A percentile compares a stretch with the other conserved stretches of the same genome.
Evolutionary conservation across 371 early-diverging fungal genomes (phyloP).

Genomic region (Choanephora cucurbitarum): DNA sequence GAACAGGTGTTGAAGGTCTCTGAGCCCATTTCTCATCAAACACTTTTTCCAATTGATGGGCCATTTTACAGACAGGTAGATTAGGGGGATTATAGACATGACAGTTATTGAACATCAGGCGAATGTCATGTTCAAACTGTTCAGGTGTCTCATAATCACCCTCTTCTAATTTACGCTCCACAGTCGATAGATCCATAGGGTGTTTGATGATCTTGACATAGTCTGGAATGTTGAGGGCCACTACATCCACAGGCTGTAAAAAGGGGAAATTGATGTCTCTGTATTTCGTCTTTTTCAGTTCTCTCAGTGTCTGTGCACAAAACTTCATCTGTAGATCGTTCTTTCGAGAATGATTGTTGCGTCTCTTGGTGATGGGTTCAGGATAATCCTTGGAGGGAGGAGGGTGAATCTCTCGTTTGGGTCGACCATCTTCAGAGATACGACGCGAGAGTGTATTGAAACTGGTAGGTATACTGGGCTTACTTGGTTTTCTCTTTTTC

Average conservation of each 20-base stretch:
- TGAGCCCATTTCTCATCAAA: constrained; percentile 89
- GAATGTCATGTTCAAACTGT: constrained; percentile 86
- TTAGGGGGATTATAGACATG: constrained; percentile 90
- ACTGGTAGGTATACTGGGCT: constrained; percentile 5
- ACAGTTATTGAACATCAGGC: constrained; percentile 93
- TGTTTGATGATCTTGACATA: constrained; percentile 92
- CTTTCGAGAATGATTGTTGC: constrained; percentile 49
- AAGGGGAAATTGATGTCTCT: constrained; percentile 79
- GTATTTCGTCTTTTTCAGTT: constrained; percentile 78
- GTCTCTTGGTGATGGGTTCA: constrained; percentile 42
- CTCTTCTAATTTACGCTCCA: constrained; percentile 81
- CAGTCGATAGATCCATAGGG: constrained; percentile 98
- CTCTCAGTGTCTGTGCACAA: constrained; percentile 71
- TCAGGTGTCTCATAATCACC: constrained; percentile 72
- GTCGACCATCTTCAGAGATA: constrained; percentile 58
- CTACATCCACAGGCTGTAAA: constrained; percentile 91
- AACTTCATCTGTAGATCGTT: constrained; percentile 69
- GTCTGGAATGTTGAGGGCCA: constrained; percentile 89
- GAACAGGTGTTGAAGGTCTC: constrained; percentile 44
- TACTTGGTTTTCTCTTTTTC: constrained; percentile 17
- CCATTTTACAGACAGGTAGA: constrained; percentile 87
- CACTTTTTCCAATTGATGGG: constrained; percentile 73
- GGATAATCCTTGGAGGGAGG: constrained; percentile 63
- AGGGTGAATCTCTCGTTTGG: constrained; percentile 74
- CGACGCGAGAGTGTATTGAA: constrained; percentile 11